Evolutionary conservation across 2,329 filamentous ascomycete species (phyloP), one percentile per base, ranked within the genome.

Genomic region (Chaetomium olivaceum): DNA sequence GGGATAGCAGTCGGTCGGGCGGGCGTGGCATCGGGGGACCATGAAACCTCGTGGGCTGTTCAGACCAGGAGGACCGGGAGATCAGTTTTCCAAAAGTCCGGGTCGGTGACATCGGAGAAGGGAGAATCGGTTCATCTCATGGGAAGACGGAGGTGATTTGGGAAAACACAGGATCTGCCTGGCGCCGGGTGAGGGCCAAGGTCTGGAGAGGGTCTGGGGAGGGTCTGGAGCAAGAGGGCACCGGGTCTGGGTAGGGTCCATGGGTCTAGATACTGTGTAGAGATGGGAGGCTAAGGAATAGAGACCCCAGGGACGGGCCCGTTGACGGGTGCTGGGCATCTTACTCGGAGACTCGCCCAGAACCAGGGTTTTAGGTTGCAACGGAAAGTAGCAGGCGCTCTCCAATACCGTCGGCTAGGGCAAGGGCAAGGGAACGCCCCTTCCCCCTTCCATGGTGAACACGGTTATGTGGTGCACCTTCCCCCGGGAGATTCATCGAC

Each of bases 341-440:
- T 5, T 43, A n/a, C 39, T 43, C 16, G 16, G 39, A 43, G 39
- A 43, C 39, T 43, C 46, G 46, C 46, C 50, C 14, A 33, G 29
- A 9, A 16, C 33, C 55, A 19, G 16, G 2, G 31, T 52, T 63
- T 48, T 48, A 63, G 2, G 31, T 52, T 63, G 55, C 55, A 63
- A 58, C 61, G 54, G 61, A 50, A 31, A 25, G 51, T 31, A 60
- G 57, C 62, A 60, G 50, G 62, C 62, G 62, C 62, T 64, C 61
- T 58, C 61, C 61, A 63, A 63, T 63, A 21, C 54, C 21, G 16
- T 33, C 36, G 21, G 14, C 51, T 43, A 8, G 48, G 50, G 9
- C 4, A 31, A 19, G 60, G 25, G 27, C 46, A 36, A 36, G 33
- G 33, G 11, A 29, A 19, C 51, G 23, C n/a, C 31, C n/a, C n/a